Evolutionary conservation across 2,329 filamentous ascomycete genomes (phyloP), one percentile per base, ranked within the genome.

Genomic region (Leptographium procerum): DNA sequence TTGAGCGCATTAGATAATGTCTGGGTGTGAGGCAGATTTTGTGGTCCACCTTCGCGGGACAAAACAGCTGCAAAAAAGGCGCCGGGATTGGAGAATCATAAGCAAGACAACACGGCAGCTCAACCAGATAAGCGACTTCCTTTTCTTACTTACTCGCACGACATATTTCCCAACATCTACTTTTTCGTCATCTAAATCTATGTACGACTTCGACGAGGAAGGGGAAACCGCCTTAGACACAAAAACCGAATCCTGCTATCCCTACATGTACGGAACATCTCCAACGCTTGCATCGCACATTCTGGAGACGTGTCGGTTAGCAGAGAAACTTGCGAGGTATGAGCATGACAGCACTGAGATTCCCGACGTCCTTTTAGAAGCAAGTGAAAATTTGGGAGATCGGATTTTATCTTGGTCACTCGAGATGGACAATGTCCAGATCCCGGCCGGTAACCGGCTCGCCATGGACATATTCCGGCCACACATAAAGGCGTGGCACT

Each of bases 211-310:
- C 1, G 50, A 52, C 5, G 50, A 22, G 19, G 29, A 13, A 7
- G 22, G 28, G 1, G 26, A 52, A 14, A 29, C n/a, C 22, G 31
- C 31, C 6, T 5, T 33, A 10, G 31, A 33, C 31, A 19, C 9
- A 4, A 51, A 3, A n/a, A 10, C 29, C 16, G 26, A n/a, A 11
- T 47, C 36, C 3, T 60, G 57, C 36, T 53, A 40, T 24, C 45
- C 57, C 14, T 59, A 61, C 57, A 57, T 61, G 57, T 61, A 61
- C 57, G 57, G 59, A 26, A 58, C 52, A 50, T 47, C 59, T 14
- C 59, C 59, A 14, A 40, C 24, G 22, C 48, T 61, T 19, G 55
- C 55, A 1, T 31, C 24, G n/a, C 54, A 61, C 54, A 58, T 61
- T 47, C 33, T 43, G 9, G 51, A 61, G 43, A 61, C 57, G 5